Evolutionary conservation across 2,329 filamentous ascomycete genomes (phyloP).

Genomic region (Cordyceps fumosorosea): DNA sequence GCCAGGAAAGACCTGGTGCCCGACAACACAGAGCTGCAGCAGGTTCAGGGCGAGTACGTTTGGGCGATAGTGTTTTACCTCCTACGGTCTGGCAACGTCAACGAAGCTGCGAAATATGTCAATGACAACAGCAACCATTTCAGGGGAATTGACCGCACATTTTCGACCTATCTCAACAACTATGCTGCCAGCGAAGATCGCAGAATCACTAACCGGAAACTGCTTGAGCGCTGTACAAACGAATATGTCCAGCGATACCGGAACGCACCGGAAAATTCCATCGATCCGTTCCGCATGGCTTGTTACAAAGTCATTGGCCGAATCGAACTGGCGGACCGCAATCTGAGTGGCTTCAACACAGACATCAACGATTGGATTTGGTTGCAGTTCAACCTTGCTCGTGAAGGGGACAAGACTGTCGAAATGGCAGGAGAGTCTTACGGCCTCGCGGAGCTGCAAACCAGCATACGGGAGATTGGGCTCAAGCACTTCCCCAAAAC

Average conservation of each 20-base stretch:
- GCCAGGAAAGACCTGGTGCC: conserved; percentile 77
- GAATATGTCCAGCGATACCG: conserved; percentile 82
- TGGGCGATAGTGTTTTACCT: conserved; percentile 96
- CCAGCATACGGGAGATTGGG: conserved; percentile 80
- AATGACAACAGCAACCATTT: conserved; percentile 73
- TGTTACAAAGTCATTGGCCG: conserved; percentile 97
- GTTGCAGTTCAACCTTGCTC: conserved; percentile 63
- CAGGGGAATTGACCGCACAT: conserved; percentile 83
- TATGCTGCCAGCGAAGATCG: conserved; percentile 74
- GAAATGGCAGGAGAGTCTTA: conserved; percentile 62
- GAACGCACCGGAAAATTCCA: conserved; percentile 76
- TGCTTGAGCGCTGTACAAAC: conserved; percentile 81
- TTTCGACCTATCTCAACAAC: conserved; percentile 77
- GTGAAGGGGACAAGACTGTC: conserved; percentile 56
- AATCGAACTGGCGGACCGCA: conserved; percentile 59
- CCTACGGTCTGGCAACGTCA: conserved; percentile 74
- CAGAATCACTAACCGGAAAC: conserved; percentile 62
- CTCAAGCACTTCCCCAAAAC: conserved; percentile 84
- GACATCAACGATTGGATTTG: conserved; percentile 67
- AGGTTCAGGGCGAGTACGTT: conserved; percentile 73
- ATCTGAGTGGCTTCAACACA: conserved; percentile 54
- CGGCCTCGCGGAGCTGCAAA: conserved; percentile 62
- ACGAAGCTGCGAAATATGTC: conserved; percentile 82
- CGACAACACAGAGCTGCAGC: conserved; percentile 74
- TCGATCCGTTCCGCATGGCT: conserved; percentile 92